Base-by-base conservation (phyloP, 371 early-diverging fungal genomes). In the Amoeboaphelidium protococcarum region DNA sequence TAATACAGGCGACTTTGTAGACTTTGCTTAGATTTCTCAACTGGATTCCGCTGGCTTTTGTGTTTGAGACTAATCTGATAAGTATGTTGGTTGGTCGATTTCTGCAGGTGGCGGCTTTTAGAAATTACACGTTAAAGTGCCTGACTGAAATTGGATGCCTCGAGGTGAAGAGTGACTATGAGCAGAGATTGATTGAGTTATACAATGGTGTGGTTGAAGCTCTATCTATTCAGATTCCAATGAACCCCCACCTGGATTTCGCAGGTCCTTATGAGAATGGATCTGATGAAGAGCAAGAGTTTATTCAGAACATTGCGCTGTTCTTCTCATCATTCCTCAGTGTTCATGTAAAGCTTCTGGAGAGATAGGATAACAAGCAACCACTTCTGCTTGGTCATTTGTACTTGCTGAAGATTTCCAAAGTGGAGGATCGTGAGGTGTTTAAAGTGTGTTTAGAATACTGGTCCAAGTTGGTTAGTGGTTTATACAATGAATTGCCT, bases 371-470 rank as follows among this genome's bases (percentile, higher is more conserved):
- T 25, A 73, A 71, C 42, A 65, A 67, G 1, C 79, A 82, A 3
- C 53, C 66, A 20, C 60, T 91, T 26, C 47, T 82, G 37, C 68
- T 67, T 46, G 90, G 81, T 21, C 94, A 94, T 58, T 69, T 66
- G 45, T 94, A 88, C 53, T 63, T 95, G 26, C 66, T 94, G 53
- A 71, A 73, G 47, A 82, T 94, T 31, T 84, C 92, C 2, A 66
- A 68, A 42, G 85, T 94, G 13, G 75, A 84, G 42, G 95, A 94
- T 55, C 77, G 90, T 42, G 97, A 96, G 58, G 68, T 94, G 37
- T 94, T 94, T 74, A 94, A 94, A 70, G 78, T 86, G 42, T 89
- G 91, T 57, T 64, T 96, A 43, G 97, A 94, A 61, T 94, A 91
- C 62, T 94, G 94, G 91, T 68, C 74, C 31, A 75, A 80, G 49